Evolutionary conservation across 805 yeast genomes (phyloP), one percentile per base, ranked within the genome.

Genomic region (Tetrapisispora namnaoensis): DNA sequence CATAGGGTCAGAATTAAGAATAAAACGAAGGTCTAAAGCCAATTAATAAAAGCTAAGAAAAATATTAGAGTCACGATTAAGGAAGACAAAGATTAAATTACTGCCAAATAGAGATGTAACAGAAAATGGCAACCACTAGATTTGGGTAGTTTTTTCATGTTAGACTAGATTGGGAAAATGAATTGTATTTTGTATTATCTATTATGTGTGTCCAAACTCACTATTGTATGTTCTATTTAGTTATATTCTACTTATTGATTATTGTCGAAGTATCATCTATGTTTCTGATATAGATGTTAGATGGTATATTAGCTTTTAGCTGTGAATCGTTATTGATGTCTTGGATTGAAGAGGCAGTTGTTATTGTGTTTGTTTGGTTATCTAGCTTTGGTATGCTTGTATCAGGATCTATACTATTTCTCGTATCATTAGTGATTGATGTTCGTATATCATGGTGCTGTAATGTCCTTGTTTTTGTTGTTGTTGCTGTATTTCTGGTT

Each of bases 321-420:
- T 57, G 53, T 4, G 54, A 54, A 42, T 56, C 56, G 22, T 54
- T 39, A n/a, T 20, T 53, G 1, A 61, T 55, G n/a, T 60, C 62
- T 7, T 61, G 62, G 21, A 60, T 53, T 5, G 62, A 58, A 2
- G 55, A 50, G 11, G 17, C 14, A 1, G 57, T 53, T 13, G 58
- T 55, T 16, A 50, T 50, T 21, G 57, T 54, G 28, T 50, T 43
- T 5, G 55, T 53, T 13, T 48, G 42, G 37, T 47, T 48, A 38
- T 55, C 55, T 20, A 53, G 43, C 37, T 36, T 47, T 20, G 55
- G 58, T n/a, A 40, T 17, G 50, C 47, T 16, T 49, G 45, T 24
- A 20, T 38, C 38, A 40, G 50, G 37, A 35, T 38, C 35, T 45
- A 32, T 24, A 37, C 37, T 27, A 17, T 14, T 17, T 18, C 35